Evolutionary conservation across 2,329 filamentous ascomycete species (phyloP).

Genomic region (Aspergillus japonicus): DNA sequence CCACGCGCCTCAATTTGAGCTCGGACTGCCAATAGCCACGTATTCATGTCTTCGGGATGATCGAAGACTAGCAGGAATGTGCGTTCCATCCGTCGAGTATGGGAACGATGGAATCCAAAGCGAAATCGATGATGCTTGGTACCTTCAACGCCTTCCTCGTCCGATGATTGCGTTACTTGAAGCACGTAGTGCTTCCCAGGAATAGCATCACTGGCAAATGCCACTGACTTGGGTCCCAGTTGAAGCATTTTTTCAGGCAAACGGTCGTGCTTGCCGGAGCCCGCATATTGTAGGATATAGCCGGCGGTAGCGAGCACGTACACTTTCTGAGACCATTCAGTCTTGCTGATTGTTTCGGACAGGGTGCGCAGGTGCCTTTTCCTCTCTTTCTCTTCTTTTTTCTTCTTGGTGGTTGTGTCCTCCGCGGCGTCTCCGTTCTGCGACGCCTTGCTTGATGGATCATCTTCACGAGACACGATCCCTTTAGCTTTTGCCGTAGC

Average conservation of each 20-base stretch:
- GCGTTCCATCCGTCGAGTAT: slow-evolving; percentile 35
- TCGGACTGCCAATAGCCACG: slow-evolving; percentile 47
- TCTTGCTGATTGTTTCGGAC: slow-evolving; percentile 39
- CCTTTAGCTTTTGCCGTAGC: slow-evolving; percentile 27
- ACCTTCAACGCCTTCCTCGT: slow-evolving; percentile 32
- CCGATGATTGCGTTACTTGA: slow-evolving; percentile 43
- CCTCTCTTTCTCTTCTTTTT: slow-evolving; percentile 36
- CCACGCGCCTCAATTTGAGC: slow-evolving; percentile 47
- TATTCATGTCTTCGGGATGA: slow-evolving; percentile 44
- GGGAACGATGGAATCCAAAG: slow-evolving; percentile 39
- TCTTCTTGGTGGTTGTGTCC: slow-evolving; percentile 27
- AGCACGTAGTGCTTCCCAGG: slow-evolving; percentile 51
- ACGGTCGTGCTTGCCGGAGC: slow-evolving; percentile 46
- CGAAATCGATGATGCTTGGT: slow-evolving; percentile 40
- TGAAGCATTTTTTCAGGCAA: slow-evolving; percentile 49
- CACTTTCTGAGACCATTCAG: slow-evolving; percentile 46
- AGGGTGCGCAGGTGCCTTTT: slow-evolving; percentile 36
- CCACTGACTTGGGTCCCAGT: slow-evolving; percentile 46
- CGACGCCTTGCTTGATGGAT: slow-evolving; percentile 1
- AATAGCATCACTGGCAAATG: slow-evolving; percentile 51
- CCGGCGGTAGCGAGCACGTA: slow-evolving; percentile 47
- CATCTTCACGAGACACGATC: slow-evolving; percentile 12
- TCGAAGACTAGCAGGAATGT: slow-evolving; percentile 47
- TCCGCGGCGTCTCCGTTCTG: slow-evolving; percentile 21
- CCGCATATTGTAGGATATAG: slow-evolving; percentile 48